Evolutionary conservation across 2,329 filamentous ascomycete species (phyloP), one percentile per base, ranked within the genome.

Genomic region (Uncinocarpus reesii): DNA sequence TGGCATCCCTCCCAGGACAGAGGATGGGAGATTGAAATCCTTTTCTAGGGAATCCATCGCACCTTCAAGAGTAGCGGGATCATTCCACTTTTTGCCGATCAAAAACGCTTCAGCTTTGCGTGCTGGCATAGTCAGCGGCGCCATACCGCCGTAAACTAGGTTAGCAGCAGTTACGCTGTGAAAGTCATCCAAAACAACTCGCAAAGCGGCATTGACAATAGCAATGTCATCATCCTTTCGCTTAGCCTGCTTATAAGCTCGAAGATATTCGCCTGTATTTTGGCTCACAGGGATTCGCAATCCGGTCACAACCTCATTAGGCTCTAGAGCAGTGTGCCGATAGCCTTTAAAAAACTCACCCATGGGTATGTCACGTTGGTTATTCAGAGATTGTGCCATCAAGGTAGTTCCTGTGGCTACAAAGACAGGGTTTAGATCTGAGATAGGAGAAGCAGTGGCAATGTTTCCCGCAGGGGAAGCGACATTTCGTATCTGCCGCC

Each of bases 211-310:
- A 42, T 93, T 96, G 20, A 96, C 92, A 58, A 98, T 96, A 1
- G 92, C 92, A 62, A 98, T 96, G 62, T 98, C 92, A 59, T 98
- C 92, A 58, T 98, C 92, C 62, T 96, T 96, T 56, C 92, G 74
- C 72, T 98, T 98, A 0, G 92, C 81, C 64, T 96, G 90, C 67
- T 98, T 98, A 68, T 95, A 96, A 1, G 90, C 83, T 36, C 84
- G 78, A 63, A 95, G 83, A 61, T 82, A 87, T 62, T 96, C 92
- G 2, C 85, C 83, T 58, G 83, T 84, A 46, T 80, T 75, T 2
- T 74, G 74, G 0, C 85, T 83, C 2, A 85, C 70, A 0, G 92
- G 92, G 37, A 98, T 86, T n/a, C 83, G 79, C 53, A 98, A 82
- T 35, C 83, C 83, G 1, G 87, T 81, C 52, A 98, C 90, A 53